Percentiles rank a stretch among this genome's conserved stretches.
Evolutionary conservation across 139 green algal genomes (phyloP).

Genomic region (Gonium pectorale): DNA sequence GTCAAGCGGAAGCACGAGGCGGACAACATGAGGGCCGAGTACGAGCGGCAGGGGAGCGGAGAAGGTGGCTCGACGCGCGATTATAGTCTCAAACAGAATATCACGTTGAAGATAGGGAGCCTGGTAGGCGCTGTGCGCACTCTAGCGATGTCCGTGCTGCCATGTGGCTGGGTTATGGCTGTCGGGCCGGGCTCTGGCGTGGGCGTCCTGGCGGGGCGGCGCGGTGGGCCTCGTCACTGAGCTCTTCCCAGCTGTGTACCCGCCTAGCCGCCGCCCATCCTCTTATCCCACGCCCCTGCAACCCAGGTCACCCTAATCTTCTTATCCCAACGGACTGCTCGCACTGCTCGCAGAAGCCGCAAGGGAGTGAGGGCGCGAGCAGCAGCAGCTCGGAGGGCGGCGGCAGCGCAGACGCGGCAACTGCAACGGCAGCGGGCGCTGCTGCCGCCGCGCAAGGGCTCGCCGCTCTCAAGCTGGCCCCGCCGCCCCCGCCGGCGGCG

Average conservation of each 20-base stretch:
- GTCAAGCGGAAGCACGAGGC: slow-evolving; percentile 70
- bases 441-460: slow-evolving; percentile 1
- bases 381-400: not conserved
- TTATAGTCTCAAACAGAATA: slow-evolving; percentile 28
- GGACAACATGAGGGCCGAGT: slow-evolving; percentile 45
- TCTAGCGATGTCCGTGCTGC: no score
- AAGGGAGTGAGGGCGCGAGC: not conserved
- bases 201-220: no score
- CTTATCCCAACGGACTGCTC: no score
- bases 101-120: slow-evolving; percentile 25
- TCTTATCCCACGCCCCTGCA: no score
- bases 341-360: slow-evolving; percentile 23
- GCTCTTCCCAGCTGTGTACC: no score
- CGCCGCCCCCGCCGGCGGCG: not conserved
- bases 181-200: no score
- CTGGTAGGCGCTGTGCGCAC: no score
- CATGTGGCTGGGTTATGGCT: no score
- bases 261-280: no score
- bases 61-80: slow-evolving; percentile 13
- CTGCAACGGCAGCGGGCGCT: no score
- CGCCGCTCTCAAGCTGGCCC: slow-evolving; percentile 20
- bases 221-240: no score
- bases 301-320: no score
- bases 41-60: slow-evolving; percentile 35
- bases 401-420: not conserved